Evolutionary conservation across 768 basidiomycete species (phyloP).

Genomic region (Epithele typhae): DNA sequence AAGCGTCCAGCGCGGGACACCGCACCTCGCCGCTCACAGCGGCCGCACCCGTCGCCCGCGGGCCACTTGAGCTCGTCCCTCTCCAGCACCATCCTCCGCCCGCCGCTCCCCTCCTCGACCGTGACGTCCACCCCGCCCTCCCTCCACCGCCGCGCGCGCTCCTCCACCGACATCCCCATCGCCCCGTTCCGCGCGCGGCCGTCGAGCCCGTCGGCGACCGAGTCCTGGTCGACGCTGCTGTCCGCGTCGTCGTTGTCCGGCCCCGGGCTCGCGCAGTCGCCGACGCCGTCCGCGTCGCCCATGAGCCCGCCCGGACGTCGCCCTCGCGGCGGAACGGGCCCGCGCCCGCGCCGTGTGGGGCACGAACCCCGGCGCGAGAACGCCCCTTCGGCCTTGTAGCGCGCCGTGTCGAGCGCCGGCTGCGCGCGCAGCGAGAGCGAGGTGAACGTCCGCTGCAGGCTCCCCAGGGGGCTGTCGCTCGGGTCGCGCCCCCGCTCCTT

Average conservation of each 20-base stretch:
- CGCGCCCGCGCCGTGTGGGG: slow-evolving; percentile 24
- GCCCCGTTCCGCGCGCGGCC: slow-evolving; percentile 13
- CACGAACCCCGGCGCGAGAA: slow-evolving; percentile 58
- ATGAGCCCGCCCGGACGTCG: slow-evolving; percentile 32
- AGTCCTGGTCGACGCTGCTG: slow-evolving; percentile 13
- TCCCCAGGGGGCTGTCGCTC: slow-evolving; percentile 31
- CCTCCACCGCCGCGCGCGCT: slow-evolving; percentile 14
- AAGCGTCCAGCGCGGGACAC: no score
- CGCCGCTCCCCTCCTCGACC: slow-evolving; percentile 6
- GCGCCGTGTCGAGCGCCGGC: slow-evolving; percentile 55
- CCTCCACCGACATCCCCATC: slow-evolving; percentile 4
- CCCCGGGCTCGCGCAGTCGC: slow-evolving; percentile 14
- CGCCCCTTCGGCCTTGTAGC: slow-evolving; percentile 74
- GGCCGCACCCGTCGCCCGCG: slow-evolving; percentile 51
- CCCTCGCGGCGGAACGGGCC: slow-evolving; percentile 18
- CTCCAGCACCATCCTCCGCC: slow-evolving; percentile 25
- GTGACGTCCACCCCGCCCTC: slow-evolving; percentile 12
- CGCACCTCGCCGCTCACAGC: no score
- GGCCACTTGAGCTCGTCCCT: slow-evolving; percentile 61
- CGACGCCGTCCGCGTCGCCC: slow-evolving; percentile 25
- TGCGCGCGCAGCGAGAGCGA: slow-evolving; percentile 38
- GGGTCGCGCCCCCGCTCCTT: slow-evolving; percentile 15
- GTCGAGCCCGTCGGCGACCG: slow-evolving; percentile 8
- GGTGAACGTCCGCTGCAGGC: slow-evolving; percentile 41
- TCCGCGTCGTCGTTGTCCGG: slow-evolving; percentile 24